Evolutionary conservation across 257 asterid genomes (phyloP).

Genomic region (Schizonepeta tenuifolia): DNA sequence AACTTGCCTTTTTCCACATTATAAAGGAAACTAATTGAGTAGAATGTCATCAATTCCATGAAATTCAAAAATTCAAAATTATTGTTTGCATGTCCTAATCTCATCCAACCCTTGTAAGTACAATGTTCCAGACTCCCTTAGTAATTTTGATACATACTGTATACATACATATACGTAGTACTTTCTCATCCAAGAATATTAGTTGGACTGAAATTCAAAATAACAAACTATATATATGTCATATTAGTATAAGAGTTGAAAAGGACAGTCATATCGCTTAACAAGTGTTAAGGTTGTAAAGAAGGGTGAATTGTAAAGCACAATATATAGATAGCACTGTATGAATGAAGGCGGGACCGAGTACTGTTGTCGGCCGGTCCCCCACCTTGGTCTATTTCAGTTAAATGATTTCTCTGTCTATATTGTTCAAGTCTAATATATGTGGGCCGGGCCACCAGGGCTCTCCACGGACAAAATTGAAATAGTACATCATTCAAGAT

Average conservation of each 20-base stretch:
- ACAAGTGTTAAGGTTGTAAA: not conserved
- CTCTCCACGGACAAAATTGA: no score
- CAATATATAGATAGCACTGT: not conserved
- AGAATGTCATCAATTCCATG: not conserved
- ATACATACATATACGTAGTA: no score
- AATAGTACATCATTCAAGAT: no score
- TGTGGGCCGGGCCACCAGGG: not conserved
- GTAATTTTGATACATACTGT: no score
- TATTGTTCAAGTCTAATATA: not conserved
- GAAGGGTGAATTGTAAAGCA: not conserved
- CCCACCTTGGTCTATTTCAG: constrained; percentile 13
- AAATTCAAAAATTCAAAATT: constrained; percentile 16
- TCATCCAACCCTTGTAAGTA: not conserved
- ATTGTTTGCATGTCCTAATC: not conserved
- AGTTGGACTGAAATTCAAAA: no score
- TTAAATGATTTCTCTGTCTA: not conserved
- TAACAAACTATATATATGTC: no score
- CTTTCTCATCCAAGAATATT: not conserved
- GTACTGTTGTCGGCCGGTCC: constrained; percentile 28
- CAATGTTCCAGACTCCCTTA: not conserved
- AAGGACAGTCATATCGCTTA: not conserved
- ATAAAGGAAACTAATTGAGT: constrained; percentile 9
- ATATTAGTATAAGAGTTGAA: not conserved
- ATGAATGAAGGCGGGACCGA: constrained; percentile 6
- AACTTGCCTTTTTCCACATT: constrained; percentile 7